phyloP scores from a whole-genome alignment of 75 land plant species.

The Selaginella tamariscina region DNA sequence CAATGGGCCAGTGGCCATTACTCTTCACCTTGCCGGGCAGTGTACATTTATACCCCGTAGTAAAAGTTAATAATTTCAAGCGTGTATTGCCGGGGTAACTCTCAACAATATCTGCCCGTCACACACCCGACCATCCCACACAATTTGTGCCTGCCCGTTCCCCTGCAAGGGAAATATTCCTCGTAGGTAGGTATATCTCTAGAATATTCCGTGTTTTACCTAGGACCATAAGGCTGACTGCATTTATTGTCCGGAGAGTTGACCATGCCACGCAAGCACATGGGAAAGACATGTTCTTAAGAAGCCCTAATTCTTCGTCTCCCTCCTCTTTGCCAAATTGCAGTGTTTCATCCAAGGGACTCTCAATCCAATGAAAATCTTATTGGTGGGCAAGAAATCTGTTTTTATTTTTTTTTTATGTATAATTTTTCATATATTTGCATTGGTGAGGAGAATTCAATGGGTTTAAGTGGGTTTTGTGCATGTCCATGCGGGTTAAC shows the following conservation, averaged over 20 bases:
- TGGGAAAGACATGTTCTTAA: background rate
- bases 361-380: no score
- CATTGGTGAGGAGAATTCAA: background rate
- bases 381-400: no score
- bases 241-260: background rate
- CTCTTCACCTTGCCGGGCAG: background rate
- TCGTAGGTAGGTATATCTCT: no score
- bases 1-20: background rate
- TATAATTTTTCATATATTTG: background rate
- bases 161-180: background rate
- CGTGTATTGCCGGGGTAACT: background rate
- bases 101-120: conserved; percentile 1
- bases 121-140: background rate
- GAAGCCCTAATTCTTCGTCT: background rate
- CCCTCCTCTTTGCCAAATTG: background rate
- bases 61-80: background rate
- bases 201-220: no score
- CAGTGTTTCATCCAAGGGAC: background rate
- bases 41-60: background rate
- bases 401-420: background rate
- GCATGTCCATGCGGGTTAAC: no score
- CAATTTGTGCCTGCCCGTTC: background rate
- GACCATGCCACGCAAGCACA: background rate
- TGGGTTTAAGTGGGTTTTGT: no score
- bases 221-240: background rate